Base-by-base conservation (phyloP, 129 eudicot species). In the Oenanthe sinensis region DNA sequence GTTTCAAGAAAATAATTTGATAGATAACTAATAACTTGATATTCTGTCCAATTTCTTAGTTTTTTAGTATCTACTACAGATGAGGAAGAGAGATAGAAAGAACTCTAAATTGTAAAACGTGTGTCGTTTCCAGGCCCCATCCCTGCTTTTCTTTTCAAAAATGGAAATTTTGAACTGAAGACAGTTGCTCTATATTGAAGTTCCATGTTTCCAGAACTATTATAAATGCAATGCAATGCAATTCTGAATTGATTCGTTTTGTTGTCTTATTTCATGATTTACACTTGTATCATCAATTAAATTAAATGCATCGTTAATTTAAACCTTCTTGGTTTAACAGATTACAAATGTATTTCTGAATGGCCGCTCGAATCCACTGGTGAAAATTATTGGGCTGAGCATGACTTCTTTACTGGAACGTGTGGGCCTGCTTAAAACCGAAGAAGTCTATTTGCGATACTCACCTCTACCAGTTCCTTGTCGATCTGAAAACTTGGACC, bases 361-460 rank as follows among this genome's bases (percentile, higher is more conserved):
- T 28, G 88, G 85, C 19, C 88, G 82, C 81, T 87, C 86, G 19
- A 84, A 87, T 42, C n/a, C 79, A 0, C 33, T 3, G 19, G 88
- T 87, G 81, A 72, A 68, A 77, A 84, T 87, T 52, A 58, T 87
- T n/a, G 90, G 90, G 45, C 58, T 71, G 71, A 48, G 70, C 42
- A 13, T 82, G 79, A 84, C 79, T 30, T 84, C 83, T 10, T 22
- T 84, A 45, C 70, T 87, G 10, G 81, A 77, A 24, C 85, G 69
- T 80, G 15, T 82, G n/a, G 71, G 63, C 77, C 22, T 52, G 76
- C 82, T 65, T 55, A 75, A 84, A 77, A 39, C 84, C 14, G 78
- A 79, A 55, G 86, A 67, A 58, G 50, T 69, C 49, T 48, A 76
- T 40, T 69, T 84, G 82, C 82, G 83, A 10, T 82, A 80, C 81